These are phyloP conservation scores for Mucor lusitanicus DNA, from an alignment of 371 early-diverging fungal genomes.

Conservation along the genomic window DNA sequence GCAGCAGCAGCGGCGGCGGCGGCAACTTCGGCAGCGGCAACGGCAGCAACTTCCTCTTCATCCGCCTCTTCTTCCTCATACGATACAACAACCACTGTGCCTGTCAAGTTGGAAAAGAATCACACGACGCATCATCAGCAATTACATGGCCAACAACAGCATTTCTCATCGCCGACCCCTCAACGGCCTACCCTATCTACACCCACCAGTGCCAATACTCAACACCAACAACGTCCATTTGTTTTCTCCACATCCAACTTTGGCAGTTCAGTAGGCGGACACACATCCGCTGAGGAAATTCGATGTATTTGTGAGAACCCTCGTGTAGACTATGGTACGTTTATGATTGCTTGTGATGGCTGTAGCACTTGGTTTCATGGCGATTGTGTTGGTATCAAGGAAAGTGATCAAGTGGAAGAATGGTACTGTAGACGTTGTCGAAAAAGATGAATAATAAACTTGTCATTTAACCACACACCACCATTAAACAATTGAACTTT, in stretches of 20 bases:
- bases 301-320: constrained; percentile 72
- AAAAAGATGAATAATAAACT: background rate
- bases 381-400: constrained; percentile 63
- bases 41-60: background rate
- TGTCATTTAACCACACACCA: too few relatives aligned
- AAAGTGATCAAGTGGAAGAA: constrained; percentile 51
- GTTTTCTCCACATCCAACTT: background rate
- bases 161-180: background rate
- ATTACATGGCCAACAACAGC: background rate
- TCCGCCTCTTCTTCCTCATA: background rate
- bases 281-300: constrained; percentile 46
- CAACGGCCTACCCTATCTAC: background rate
- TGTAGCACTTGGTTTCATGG: constrained; percentile 83
- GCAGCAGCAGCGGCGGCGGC: too few relatives aligned
- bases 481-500: too few relatives aligned
- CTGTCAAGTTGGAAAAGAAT: constrained; percentile 9
- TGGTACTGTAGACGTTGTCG: constrained; percentile 46
- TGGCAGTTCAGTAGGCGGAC: background rate
- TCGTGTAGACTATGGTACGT: constrained; percentile 68
- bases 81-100: background rate
- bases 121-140: background rate
- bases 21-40: background rate
- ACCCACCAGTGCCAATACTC: background rate
- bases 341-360: constrained; percentile 81
- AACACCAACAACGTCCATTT: background rate